Evolutionary conservation across 2,329 filamentous ascomycete species (phyloP).

Genomic region (Ceratocystiopsis sp.): DNA sequence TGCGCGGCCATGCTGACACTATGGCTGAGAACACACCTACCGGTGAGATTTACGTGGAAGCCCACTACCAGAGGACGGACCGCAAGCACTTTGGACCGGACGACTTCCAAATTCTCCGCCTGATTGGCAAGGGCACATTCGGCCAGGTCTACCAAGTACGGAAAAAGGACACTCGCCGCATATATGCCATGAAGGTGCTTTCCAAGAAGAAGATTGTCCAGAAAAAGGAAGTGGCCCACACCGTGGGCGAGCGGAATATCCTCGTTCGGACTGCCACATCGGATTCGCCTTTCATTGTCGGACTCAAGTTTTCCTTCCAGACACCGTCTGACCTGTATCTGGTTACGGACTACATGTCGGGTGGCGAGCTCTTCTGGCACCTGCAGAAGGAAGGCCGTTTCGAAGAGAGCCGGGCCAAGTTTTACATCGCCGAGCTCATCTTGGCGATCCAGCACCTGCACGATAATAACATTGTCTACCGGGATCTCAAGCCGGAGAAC

Average conservation of each 20-base stretch:
- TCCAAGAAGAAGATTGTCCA: conserved; percentile 99
- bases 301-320: conserved; percentile 96
- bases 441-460: conserved; percentile 89
- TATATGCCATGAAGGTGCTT: conserved; percentile 98
- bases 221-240: conserved; percentile 98
- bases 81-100: conserved; percentile 86
- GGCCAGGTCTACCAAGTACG: conserved; percentile 96
- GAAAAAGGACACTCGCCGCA: conserved; percentile 88
- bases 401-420: conserved; percentile 86
- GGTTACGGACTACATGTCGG: conserved; percentile 99
- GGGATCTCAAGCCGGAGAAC: conserved; percentile 94
- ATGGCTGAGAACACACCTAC: conserved; percentile 55
- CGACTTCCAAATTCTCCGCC: conserved; percentile 88
- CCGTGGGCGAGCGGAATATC: conserved; percentile 91
- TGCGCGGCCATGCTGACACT: conserved; percentile 60
- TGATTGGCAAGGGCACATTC: conserved; percentile 96
- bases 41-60: conserved; percentile 78
- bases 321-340: conserved; percentile 91
- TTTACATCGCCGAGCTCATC: conserved; percentile 97
- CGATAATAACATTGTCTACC: conserved; percentile 93
- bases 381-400: conserved; percentile 93
- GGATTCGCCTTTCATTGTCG: conserved; percentile 94
- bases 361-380: conserved; percentile 97
- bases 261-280: conserved; percentile 89
- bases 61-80: conserved; percentile 71